Evolutionary conservation across 2,329 filamentous ascomycete genomes (phyloP), one percentile per base, ranked within the genome.

Genomic region (Claviceps pazoutovae): DNA sequence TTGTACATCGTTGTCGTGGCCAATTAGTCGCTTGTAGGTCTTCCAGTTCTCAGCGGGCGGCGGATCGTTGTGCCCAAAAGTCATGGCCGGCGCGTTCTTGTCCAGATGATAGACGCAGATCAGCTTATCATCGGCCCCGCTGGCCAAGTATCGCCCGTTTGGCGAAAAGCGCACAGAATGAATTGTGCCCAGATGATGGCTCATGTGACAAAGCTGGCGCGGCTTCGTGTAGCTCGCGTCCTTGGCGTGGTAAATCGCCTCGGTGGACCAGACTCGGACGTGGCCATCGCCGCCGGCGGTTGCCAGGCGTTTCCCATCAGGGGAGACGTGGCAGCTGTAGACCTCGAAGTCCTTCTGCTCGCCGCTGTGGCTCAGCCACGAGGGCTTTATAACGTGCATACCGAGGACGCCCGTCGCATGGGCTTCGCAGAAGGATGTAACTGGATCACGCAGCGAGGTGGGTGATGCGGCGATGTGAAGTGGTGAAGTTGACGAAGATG

Each of bases 301-400:
- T 48, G 91, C 93, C 53, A 98, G 78, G 57, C 93, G 82, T 64
- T 82, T 84, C 58, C 91, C 93, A 71, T 98, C 93, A 14, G 93
- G 88, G 30, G 93, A 98, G 57, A 98, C 83, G 74, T 97, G 88
- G 68, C 91, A 97, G 71, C 88, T 95, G 73, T 97, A 98, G 58
- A 97, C 91, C 71, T 98, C 93, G 65, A 94, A 95, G 66, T 97
- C 90, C 66, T 96, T 97, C 67, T 95, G 88, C 73, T 98, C 93
- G 66, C 91, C 90, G 71, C 88, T 89, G 73, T 96, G 91, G 67
- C 86, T 91, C 63, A 97, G 82, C 90, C 91, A 97, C 66, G 86
- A 82, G 60, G 91, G 91, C 80, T 94, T 95, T 69, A 94, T 88
- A 71, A 96, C 80, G 74, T 82, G 84, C 86, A 91, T 90, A 54